Evolutionary conservation across 192 early-diverging fungal species (phyloP).

Genomic region (Coemansia sp.): DNA sequence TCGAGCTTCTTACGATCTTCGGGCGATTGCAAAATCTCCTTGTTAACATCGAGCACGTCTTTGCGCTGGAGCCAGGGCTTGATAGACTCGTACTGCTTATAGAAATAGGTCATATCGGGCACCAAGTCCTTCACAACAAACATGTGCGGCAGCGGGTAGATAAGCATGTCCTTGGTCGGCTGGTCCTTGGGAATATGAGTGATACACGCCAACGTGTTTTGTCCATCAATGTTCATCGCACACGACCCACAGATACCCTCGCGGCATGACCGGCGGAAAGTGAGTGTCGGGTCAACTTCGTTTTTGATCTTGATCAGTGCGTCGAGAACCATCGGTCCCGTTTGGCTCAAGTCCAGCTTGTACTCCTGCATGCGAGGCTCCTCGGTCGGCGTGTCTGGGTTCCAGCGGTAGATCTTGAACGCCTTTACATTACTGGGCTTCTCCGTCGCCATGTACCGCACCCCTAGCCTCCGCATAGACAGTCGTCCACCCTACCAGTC

Average conservation of each 20-base stretch:
- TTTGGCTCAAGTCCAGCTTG: constrained; percentile 85
- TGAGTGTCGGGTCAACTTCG: constrained; percentile 88
- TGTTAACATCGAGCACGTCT: constrained; percentile 48
- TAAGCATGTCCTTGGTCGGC: constrained; percentile 65
- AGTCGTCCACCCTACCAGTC: background rate
- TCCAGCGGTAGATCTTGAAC: constrained; percentile 96
- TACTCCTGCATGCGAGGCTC: constrained; percentile 88
- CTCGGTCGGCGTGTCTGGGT: constrained; percentile 84
- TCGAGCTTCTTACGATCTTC: constrained; percentile 94
- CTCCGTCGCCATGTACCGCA: constrained; percentile 31
- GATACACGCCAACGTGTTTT: constrained; percentile 93
- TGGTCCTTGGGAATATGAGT: constrained; percentile 76
- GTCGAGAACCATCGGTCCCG: constrained; percentile 96
- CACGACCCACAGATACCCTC: constrained; percentile 98
- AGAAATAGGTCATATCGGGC: constrained; percentile 95
- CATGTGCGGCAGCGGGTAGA: constrained; percentile 97
- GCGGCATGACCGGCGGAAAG: constrained; percentile 94
- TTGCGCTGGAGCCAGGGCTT: constrained; percentile 96
- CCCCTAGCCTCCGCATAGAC: constrained; percentile 27
- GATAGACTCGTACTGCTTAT: constrained; percentile 97
- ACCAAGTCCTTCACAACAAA: constrained; percentile 97
- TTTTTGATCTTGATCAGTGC: constrained; percentile 98
- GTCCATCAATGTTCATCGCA: constrained; percentile 97
- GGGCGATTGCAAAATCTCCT: constrained; percentile 92
- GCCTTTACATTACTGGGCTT: constrained; percentile 76